Evolutionary conservation across 495 filamentous ascomycete genomes (phyloP).

Genomic region (Trichoderma gamsii): DNA sequence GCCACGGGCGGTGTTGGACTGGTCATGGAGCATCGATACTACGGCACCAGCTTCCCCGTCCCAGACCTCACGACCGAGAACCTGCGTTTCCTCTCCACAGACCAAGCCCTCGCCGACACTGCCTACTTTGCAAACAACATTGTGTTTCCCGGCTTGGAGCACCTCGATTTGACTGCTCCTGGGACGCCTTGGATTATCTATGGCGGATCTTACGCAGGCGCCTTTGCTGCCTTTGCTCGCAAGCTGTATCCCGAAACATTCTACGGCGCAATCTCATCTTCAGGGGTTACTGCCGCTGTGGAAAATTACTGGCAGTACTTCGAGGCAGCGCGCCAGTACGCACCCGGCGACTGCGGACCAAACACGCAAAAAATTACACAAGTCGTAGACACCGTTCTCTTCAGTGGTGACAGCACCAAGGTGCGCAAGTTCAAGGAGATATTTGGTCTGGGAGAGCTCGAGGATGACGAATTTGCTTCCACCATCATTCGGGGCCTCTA

Average conservation of each 20-base stretch:
- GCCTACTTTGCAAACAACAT: slow-evolving; percentile 66
- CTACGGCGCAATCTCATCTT: slow-evolving; percentile 63
- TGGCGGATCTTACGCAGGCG: slow-evolving; percentile 70
- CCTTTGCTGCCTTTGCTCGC: slow-evolving; percentile 63
- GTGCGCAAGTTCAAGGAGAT: slow-evolving; percentile 47
- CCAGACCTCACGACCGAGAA: slow-evolving; percentile 55
- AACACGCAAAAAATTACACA: slow-evolving; percentile 52
- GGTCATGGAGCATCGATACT: slow-evolving; percentile 71
- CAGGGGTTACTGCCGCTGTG: slow-evolving; percentile 64
- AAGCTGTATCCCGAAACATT: slow-evolving; percentile 63
- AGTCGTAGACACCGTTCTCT: slow-evolving; percentile 60
- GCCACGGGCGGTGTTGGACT: slow-evolving; percentile 65
- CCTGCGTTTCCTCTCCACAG: slow-evolving; percentile 67
- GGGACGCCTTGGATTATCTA: slow-evolving; percentile 62
- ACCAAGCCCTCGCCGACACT: slow-evolving; percentile 66
- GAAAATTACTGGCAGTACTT: slow-evolving; percentile 68
- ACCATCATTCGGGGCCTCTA: slow-evolving; percentile 45
- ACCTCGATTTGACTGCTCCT: slow-evolving; percentile 51
- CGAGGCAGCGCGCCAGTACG: slow-evolving; percentile 55
- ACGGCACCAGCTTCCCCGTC: slow-evolving; percentile 56
- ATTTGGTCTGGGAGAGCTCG: slow-evolving; percentile 55
- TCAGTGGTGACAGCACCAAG: slow-evolving; percentile 42
- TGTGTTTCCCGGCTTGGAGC: slow-evolving; percentile 57
- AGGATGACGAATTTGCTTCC: slow-evolving; percentile 57
- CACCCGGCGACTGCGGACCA: slow-evolving; percentile 45